Conservation (phyloP, 345 rosid species). For the Erodium maritimum region DNA sequence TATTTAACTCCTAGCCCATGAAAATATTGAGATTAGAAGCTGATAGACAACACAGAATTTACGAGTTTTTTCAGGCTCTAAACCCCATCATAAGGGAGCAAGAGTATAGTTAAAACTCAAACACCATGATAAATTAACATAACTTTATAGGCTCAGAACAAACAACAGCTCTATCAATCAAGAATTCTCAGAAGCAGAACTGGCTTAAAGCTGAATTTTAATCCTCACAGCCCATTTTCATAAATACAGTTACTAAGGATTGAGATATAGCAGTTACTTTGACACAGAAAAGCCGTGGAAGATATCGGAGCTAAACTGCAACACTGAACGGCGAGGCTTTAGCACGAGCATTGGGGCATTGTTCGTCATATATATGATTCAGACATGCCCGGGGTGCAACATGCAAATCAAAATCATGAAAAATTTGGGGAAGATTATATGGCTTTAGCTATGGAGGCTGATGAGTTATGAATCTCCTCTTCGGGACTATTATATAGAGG, state of each 20-base stretch:
- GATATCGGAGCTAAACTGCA: slow-evolving; percentile 34
- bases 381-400: slow-evolving; percentile 51
- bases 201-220: slow-evolving; percentile 31
- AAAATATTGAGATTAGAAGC: slow-evolving; percentile 33
- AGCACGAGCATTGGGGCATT: slow-evolving; percentile 65
- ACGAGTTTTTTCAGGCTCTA: slow-evolving; percentile 51
- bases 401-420: slow-evolving; percentile 4
- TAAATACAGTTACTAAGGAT: too few species aligned
- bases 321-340: slow-evolving; percentile 44
- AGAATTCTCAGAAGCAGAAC: slow-evolving; percentile 97
- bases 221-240: background rate
- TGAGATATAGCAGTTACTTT: slow-evolving; percentile 12
- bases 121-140: background rate
- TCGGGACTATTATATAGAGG: too few species aligned
- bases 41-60: slow-evolving; percentile 52
- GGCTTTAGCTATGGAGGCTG: too few species aligned
- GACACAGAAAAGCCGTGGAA: slow-evolving; percentile 42
- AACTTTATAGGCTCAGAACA: slow-evolving; percentile 32
- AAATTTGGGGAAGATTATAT: too few species aligned
- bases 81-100: background rate
- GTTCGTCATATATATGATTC: slow-evolving; percentile 25
- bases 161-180: slow-evolving; percentile 71
- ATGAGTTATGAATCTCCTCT: too few species aligned
- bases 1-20: slow-evolving; percentile 49
- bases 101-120: slow-evolving; percentile 45